Evolutionary conservation across 495 filamentous ascomycete species (phyloP), one percentile per base, ranked within the genome.

Genomic region (Penicillium odoratum): DNA sequence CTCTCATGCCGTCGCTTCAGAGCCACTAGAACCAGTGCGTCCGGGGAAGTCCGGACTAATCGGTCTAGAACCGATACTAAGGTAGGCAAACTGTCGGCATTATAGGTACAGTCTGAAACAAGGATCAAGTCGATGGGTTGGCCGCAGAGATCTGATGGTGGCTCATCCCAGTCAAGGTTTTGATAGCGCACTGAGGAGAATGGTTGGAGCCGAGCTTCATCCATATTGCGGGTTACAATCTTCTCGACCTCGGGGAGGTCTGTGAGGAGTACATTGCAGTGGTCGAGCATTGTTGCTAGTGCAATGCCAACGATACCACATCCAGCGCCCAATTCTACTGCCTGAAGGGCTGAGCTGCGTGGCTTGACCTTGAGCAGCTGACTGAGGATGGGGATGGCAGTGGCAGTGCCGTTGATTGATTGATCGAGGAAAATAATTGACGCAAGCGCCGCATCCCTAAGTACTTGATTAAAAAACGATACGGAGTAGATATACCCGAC

Each of bases 31-130:
- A 97, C 75, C 40, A 86, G 59, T 2, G 75, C 77, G 55, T 78
- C 68, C n/a, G 79, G 79, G 7, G 79, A 85, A 46, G 48, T 59
- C 38, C 72, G 57, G 28, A 78, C 70, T 43, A 97, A 66, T 7
- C 75, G 75, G 18, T 73, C 69, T 13, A 98, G 75, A 0, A 89
- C 90, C 36, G 76, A 73, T 4, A 97, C 90, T 34, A 98, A 76
- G 9, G 85, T 80, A 15, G 88, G 88, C 36, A 92, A 74, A 45
- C 85, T 90, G 68, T 94, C 91, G 33, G 84, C 79, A 69, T 98
- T 98, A 74, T 98, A 98, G 10, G 92, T 98, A 77, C 94, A 97
- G 67, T 98, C 94, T 16, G 92, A 90, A 2, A 96, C 79, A 5
- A 96, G 69, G 25, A 97, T 78, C 33, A 98, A 63, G 68, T 96